Conservation (phyloP, 2,329 filamentous ascomycete genomes). For the Lecanoromycetidae sp. region DNA sequence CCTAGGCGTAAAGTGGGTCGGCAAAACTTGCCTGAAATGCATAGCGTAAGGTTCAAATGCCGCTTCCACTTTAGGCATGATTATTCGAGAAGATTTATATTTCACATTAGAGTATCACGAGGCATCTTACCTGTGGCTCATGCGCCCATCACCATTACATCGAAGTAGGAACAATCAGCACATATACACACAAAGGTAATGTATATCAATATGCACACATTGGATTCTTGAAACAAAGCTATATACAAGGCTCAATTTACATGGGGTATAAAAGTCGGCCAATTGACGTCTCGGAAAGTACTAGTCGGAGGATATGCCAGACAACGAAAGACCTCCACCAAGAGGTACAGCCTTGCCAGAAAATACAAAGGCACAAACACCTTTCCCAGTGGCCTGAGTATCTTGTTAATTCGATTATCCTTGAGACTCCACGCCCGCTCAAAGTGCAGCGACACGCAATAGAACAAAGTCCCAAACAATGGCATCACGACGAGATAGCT, state of each 20-base stretch:
- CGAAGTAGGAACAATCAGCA: no score
- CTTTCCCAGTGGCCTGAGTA: neutral
- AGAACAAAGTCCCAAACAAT: neutral
- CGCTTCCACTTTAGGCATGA: no score
- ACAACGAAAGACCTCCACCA: constrained; percentile 11
- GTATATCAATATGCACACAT: no score
- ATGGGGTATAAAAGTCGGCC: constrained; percentile 13
- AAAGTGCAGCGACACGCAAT: neutral
- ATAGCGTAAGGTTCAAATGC: neutral
- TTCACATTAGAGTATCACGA: no score
- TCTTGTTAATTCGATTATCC: neutral
- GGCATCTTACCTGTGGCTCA: no score
- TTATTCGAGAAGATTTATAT: no score
- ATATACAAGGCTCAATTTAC: constrained; percentile 1
- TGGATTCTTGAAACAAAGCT: neutral
- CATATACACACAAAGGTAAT: no score
- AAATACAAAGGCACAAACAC: constrained; percentile 3
- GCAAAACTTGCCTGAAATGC: no score
- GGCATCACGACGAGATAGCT: neutral
- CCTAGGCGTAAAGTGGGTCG: constrained; percentile 1
- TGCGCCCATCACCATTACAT: no score
- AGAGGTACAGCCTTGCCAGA: constrained; percentile 6
- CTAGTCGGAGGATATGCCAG: neutral
- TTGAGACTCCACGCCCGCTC: neutral
- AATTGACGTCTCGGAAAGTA: constrained; percentile 5